Conservation (phyloP, 2,329 filamentous ascomycete genomes). For the Talaromyces sp. region DNA sequence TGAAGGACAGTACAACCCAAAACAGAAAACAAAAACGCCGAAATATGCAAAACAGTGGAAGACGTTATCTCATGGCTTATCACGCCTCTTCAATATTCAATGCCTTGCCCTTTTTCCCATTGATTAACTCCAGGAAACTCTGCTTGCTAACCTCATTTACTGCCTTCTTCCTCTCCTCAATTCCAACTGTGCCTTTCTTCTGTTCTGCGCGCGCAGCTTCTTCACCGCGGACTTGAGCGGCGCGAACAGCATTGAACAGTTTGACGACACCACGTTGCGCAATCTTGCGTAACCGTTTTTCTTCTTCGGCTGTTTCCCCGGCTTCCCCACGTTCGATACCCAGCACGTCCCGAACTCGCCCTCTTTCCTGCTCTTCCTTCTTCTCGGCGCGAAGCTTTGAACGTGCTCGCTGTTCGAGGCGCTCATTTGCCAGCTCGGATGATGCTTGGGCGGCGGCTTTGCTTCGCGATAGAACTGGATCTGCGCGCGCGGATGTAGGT, state of each 20-base stretch:
- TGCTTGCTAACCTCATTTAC: constrained; percentile 96
- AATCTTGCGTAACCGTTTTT: constrained; percentile 76
- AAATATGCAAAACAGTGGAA: constrained; percentile 11
- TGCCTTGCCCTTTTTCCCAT: constrained; percentile 50
- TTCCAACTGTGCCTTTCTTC: constrained; percentile 69
- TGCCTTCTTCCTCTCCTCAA: constrained; percentile 75
- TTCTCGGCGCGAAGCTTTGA: constrained; percentile 76
- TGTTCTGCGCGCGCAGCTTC: constrained; percentile 64
- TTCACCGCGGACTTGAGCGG: constrained; percentile 82
- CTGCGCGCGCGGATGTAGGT: constrained; percentile 70
- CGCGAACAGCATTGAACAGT: constrained; percentile 90
- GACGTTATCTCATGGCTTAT: constrained; percentile 16
- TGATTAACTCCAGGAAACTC: constrained; percentile 84
- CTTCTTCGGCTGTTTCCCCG: constrained; percentile 59
- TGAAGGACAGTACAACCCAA: constrained; percentile 12
- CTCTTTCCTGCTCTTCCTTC: constrained; percentile 73
- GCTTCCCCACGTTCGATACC: constrained; percentile 53
- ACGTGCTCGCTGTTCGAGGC: constrained; percentile 75
- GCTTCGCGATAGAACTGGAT: constrained; percentile 87
- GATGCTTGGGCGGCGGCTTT: constrained; percentile 67
- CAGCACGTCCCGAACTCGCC: constrained; percentile 80
- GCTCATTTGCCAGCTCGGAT: constrained; percentile 66
- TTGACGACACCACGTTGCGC: constrained; percentile 92
- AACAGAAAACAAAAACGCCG: constrained; percentile 28
- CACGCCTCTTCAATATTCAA: constrained; percentile 42